Evolutionary conservation across 2,329 filamentous ascomycete genomes (phyloP).

Genomic region (Alternaria tenuissima): DNA sequence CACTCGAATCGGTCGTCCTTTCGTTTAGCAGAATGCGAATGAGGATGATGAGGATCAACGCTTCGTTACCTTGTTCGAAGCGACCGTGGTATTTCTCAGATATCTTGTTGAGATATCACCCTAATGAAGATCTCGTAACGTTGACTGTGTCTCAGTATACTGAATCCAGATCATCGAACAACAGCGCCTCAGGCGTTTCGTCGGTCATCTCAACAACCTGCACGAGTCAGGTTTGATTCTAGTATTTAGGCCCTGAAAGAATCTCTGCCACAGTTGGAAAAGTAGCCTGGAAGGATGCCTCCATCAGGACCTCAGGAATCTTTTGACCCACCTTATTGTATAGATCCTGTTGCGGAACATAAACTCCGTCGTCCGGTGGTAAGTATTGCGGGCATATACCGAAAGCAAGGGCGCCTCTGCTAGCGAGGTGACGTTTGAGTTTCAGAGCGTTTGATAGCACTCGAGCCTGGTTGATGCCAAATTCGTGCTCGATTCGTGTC

Average conservation of each 20-base stretch:
- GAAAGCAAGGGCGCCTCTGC: slow-evolving; percentile 1
- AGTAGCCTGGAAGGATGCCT: slow-evolving; percentile 3
- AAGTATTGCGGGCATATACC: slow-evolving; percentile 16
- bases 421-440: slow-evolving; percentile 28
- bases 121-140: background rate
- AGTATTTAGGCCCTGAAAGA: background rate
- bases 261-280: background rate
- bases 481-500: slow-evolving; percentile 67
- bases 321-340: slow-evolving; percentile 10
- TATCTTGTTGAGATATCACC: background rate
- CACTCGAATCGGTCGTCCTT: background rate
- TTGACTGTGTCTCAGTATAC: background rate
- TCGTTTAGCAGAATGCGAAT: background rate
- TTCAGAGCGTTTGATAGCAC: slow-evolving; percentile 36
- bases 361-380: slow-evolving; percentile 13
- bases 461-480: slow-evolving; percentile 46
- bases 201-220: background rate
- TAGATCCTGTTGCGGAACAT: slow-evolving; percentile 10
- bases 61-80: background rate
- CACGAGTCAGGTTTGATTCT: background rate
- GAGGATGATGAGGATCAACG: background rate
- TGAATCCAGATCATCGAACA: background rate
- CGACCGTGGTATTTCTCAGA: background rate
- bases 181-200: background rate
- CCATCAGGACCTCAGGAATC: background rate